Percentiles rank a stretch among this genome's conserved stretches.
Conservation (phyloP, 371 early-diverging fungal species). For the Mucor mucedo region DNA sequence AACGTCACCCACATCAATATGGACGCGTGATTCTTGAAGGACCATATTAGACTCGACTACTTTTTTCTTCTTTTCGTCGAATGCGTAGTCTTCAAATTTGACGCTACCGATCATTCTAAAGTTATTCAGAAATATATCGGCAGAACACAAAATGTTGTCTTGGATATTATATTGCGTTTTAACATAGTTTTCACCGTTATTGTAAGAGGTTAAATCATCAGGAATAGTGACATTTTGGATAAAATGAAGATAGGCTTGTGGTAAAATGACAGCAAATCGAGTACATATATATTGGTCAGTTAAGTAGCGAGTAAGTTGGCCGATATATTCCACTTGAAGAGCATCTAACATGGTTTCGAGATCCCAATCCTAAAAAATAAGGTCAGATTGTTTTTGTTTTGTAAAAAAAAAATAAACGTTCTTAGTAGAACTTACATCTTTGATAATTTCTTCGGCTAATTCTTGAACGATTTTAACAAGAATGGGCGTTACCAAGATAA, state of each 20-base stretch:
- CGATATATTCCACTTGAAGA: slow-evolving; percentile 71
- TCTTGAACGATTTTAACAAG: slow-evolving; percentile 77
- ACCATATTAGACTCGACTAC: slow-evolving; percentile 60
- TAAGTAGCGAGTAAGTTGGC: slow-evolving; percentile 60
- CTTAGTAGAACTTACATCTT: slow-evolving; percentile 52
- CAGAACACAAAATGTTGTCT: slow-evolving; percentile 69
- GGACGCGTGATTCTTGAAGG: slow-evolving; percentile 63
- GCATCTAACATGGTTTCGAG: slow-evolving; percentile 75
- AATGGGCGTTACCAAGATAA: slow-evolving; percentile 73
- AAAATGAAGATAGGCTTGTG: slow-evolving; percentile 69
- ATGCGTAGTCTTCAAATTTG: slow-evolving; percentile 65
- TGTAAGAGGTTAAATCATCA: slow-evolving; percentile 65
- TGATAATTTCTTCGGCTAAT: slow-evolving; percentile 67
- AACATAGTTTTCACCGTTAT: slow-evolving; percentile 53
- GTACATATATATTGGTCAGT: slow-evolving; percentile 57
- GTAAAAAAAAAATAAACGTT: too few relatives aligned
- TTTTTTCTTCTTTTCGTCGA: slow-evolving; percentile 55
- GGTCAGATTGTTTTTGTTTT: neutral
- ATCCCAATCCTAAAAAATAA: slow-evolving; percentile 60
- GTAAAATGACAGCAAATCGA: slow-evolving; percentile 64
- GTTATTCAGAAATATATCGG: slow-evolving; percentile 66
- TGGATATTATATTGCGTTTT: slow-evolving; percentile 69
- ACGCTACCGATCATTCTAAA: slow-evolving; percentile 61
- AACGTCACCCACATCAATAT: slow-evolving; percentile 57
- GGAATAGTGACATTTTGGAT: slow-evolving; percentile 83